Evolutionary conservation across 768 basidiomycete species (phyloP), one percentile per base, ranked within the genome.

Genomic region (Filobasidium floriforme): DNA sequence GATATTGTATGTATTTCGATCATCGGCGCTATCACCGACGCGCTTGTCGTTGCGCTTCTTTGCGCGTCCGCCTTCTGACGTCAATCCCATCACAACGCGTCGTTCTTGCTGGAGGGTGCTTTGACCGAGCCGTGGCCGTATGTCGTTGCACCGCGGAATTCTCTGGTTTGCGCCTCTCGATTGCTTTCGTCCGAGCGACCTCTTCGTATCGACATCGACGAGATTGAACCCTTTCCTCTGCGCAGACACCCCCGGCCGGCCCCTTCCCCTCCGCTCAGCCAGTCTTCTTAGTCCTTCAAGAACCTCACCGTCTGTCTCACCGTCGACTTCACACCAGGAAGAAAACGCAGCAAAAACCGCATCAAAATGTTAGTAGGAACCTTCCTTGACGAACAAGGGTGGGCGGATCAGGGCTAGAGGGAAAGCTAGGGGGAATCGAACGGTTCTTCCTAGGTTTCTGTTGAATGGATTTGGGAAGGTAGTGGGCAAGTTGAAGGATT

Each of bases 271-370:
- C 22, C 12, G 43, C 46, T 49, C 46, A 18, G 22, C 18, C 46
- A 49, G 18, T 18, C 18, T 49, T 22, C 46, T 49, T 49, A 49
- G 46, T 49, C 46, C 46, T 49, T 49, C 46, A 49, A 49, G 46
- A 49, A 49, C 46, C 46, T 22, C 32, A 37, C 46, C 46, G 22
- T 22, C 46, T 49, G 46, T 49, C 46, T 49, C 46, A 49, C 46
- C 46, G 46, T 49, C 46, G 46, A 49, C 46, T 49, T 14, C 46
- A 49, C 32, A 3, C 46, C 46, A 49, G 46, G 46, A 49, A 49
- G 46, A 49, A 49, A 49, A 49, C 46, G 46, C 46, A 49, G 46
- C 46, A 49, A 49, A 49, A 49, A 18, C 46, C 46, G 9, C 32
- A 49, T 49, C 46, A 49, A 49, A 18, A 49, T 49, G 46, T 49